Percentiles rank a stretch among this genome's conserved stretches.
Conservation (phyloP, 768 basidiomycete species). For the Gymnopilus dilepis region DNA sequence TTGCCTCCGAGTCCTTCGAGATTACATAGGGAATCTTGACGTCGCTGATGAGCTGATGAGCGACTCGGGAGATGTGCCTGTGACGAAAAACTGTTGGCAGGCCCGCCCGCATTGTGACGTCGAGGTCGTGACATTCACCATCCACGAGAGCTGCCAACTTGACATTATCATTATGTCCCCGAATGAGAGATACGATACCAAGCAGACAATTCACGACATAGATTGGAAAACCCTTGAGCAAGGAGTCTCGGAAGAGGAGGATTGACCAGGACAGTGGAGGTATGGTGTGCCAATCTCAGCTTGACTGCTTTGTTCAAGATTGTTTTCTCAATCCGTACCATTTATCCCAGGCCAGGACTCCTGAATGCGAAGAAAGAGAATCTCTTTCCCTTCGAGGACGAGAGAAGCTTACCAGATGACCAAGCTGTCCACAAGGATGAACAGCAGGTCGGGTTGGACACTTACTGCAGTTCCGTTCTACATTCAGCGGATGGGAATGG, state of each 20-base stretch:
- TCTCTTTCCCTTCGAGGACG: neutral
- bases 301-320: neutral
- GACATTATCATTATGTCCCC: conserved; percentile 1
- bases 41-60: no score
- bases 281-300: conserved; percentile 59
- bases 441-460: conserved; percentile 86
- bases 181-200: neutral
- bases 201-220: conserved; percentile 12
- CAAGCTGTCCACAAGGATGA: conserved; percentile 69
- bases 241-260: conserved; percentile 66
- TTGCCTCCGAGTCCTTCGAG: no score
- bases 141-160: no score
- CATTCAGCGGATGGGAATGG: conserved; percentile 79
- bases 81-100: neutral
- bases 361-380: conserved; percentile 26
- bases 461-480: conserved; percentile 90
- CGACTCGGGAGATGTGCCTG: no score
- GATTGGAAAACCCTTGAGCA: conserved; percentile 54
- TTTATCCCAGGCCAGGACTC: conserved; percentile 31
- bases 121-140: conserved; percentile 3
- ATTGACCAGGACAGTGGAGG: conserved; percentile 51
- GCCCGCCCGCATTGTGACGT: neutral
- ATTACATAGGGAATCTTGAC: no score
- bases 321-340: neutral
- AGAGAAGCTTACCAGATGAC: conserved; percentile 9